Conservation (phyloP, 1,139 yeast species). For the Nakaseomyces nivariensis region DNA sequence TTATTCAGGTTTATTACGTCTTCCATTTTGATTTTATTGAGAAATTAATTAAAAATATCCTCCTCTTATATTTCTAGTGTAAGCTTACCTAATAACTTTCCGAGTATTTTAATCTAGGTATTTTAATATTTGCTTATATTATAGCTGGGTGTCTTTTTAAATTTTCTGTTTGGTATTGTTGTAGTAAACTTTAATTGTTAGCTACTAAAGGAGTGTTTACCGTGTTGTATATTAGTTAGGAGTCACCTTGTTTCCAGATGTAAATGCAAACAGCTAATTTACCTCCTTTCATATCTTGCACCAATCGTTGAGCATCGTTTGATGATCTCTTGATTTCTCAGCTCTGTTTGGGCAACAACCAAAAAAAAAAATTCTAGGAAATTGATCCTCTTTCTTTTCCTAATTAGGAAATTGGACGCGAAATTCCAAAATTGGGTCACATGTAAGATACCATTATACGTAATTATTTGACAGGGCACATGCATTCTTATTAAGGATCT, state of each 20-base stretch:
- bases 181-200: no score
- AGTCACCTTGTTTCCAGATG: no score
- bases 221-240: no score
- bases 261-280: no score
- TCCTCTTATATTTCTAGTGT: neutral
- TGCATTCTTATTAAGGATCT: neutral
- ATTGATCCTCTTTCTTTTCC: neutral
- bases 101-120: neutral
- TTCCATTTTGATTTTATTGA: conserved; percentile 18
- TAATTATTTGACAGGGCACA: neutral
- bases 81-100: neutral
- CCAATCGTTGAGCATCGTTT: neutral
- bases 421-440: neutral
- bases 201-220: no score
- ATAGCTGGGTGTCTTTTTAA: no score
- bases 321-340: no score
- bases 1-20: conserved; percentile 30
- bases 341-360: neutral
- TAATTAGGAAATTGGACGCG: conserved; percentile 2
- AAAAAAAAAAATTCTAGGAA: neutral
- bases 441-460: no score
- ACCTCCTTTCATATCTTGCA: neutral
- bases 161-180: no score
- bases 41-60: neutral
- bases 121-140: no score